These are phyloP conservation scores for Diddensiella transvaalensis DNA, from an alignment of 805 yeast species.

Conservation along the genomic window DNA sequence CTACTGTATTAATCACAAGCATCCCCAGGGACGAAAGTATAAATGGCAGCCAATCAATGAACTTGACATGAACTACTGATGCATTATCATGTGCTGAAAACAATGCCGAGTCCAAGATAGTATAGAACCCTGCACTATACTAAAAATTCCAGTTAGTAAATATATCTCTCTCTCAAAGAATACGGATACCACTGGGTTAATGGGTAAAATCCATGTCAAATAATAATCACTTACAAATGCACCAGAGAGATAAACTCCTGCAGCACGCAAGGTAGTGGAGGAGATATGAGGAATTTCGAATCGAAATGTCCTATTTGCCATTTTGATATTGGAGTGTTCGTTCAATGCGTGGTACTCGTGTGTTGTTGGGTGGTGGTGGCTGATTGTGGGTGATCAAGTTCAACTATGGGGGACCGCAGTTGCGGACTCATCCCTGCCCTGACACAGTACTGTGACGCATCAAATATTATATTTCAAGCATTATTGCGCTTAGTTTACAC, in stretches of 20 bases:
- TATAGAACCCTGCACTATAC: constrained; percentile 66
- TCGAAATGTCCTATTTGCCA: constrained; percentile 50
- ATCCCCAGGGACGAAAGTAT: constrained; percentile 86
- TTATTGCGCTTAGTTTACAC: no score
- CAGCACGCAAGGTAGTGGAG: constrained; percentile 63
- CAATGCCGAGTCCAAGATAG: constrained; percentile 82
- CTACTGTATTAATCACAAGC: constrained; percentile 71
- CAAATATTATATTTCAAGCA: no score
- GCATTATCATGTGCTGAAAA: constrained; percentile 83
- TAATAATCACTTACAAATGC: constrained; percentile 32
- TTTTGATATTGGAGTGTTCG: background rate
- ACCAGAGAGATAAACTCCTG: constrained; percentile 62
- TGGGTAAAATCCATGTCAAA: background rate
- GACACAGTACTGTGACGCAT: no score
- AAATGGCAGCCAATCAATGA: constrained; percentile 94
- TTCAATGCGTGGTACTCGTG: no score
- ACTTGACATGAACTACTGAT: constrained; percentile 79
- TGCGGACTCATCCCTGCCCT: no score
- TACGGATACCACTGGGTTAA: no score
- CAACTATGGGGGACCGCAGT: no score
- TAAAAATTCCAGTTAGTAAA: background rate
- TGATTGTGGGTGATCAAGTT: no score
- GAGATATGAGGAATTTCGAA: constrained; percentile 63
- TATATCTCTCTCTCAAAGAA: no score
- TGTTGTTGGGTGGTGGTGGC: no score